Percentiles rank a stretch among this genome's conserved stretches.
Conservation (phyloP, 495 filamentous ascomycete species). For the Xeromyces bisporus region DNA sequence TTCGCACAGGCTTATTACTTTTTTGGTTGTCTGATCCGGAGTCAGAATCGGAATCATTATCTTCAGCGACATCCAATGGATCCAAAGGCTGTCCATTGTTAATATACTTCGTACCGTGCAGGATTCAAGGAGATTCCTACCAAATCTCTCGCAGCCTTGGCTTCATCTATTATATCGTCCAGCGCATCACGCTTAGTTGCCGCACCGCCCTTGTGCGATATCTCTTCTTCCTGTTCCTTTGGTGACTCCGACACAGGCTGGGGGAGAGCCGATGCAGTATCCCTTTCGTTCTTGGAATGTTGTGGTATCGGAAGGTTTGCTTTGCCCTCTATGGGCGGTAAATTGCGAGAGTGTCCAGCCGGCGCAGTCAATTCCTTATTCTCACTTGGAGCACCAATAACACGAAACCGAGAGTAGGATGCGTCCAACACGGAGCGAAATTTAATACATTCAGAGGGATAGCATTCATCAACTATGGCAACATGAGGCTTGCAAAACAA, state of each 20-base stretch:
- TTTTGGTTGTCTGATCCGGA: conserved; percentile 17
- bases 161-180: conserved; percentile 41
- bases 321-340: conserved; percentile 9
- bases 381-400: conserved; percentile 23
- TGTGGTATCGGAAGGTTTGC: conserved; percentile 7
- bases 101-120: not conserved
- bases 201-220: not conserved
- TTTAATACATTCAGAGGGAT: conserved; percentile 61
- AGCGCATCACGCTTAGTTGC: conserved; percentile 28
- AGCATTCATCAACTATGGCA: conserved; percentile 57
- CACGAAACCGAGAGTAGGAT: conserved; percentile 39
- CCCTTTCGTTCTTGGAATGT: not conserved
- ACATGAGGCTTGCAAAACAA: conserved; percentile 29
- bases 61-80: conserved; percentile 10
- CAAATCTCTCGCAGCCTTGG: conserved; percentile 34
- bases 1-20: conserved; percentile 9
- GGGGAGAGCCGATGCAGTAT: not conserved
- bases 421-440: conserved; percentile 41
- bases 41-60: conserved; percentile 5
- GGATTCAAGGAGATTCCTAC: conserved; percentile 15
- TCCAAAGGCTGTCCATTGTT: conserved; percentile 25
- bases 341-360: conserved; percentile 2
- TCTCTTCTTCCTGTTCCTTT: not conserved
- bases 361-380: conserved; percentile 1
- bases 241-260: not conserved